phyloP scores from a whole-genome alignment of 306 rosid genomes.

The Luffa acutangula region DNA sequence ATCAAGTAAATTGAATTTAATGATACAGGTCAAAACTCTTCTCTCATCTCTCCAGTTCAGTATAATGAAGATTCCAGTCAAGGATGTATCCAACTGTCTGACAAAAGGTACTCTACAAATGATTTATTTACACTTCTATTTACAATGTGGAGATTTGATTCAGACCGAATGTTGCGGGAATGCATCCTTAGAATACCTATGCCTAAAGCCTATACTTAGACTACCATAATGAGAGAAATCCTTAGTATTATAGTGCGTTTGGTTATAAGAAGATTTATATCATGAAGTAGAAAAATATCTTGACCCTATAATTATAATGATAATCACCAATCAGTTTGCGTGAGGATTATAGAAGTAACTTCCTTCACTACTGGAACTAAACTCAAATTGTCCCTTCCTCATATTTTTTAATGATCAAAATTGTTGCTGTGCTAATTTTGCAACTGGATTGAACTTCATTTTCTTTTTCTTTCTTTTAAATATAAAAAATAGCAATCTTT shows the following conservation, averaged over 20 bases:
- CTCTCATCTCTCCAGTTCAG: slow-evolving; percentile 54
- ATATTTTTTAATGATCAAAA: not conserved
- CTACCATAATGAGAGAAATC: not conserved
- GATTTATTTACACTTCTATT: not conserved
- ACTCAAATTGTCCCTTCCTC: not conserved
- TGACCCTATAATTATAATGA: not conserved
- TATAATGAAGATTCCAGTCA: slow-evolving; percentile 62
- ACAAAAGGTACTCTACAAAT: slow-evolving; percentile 44
- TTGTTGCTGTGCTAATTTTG: not conserved
- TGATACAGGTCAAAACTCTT: slow-evolving; percentile 57
- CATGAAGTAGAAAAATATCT: not conserved
- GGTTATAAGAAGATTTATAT: not conserved
- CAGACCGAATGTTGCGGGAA: not conserved
- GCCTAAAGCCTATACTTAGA: not conserved
- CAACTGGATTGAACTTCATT: not conserved
- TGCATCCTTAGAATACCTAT: not conserved
- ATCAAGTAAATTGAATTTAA: slow-evolving; percentile 7
- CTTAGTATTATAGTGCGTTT: not conserved
- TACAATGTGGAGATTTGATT: not conserved
- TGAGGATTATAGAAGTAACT: not conserved
- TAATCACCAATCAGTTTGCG: not conserved
- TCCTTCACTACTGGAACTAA: not conserved
- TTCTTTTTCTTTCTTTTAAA: not conserved
- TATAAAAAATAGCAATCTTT: not conserved
- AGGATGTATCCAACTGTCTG: slow-evolving; percentile 45